phyloP scores from a whole-genome alignment of 2,329 filamentous ascomycete species.

The Trichophyton equinum region DNA sequence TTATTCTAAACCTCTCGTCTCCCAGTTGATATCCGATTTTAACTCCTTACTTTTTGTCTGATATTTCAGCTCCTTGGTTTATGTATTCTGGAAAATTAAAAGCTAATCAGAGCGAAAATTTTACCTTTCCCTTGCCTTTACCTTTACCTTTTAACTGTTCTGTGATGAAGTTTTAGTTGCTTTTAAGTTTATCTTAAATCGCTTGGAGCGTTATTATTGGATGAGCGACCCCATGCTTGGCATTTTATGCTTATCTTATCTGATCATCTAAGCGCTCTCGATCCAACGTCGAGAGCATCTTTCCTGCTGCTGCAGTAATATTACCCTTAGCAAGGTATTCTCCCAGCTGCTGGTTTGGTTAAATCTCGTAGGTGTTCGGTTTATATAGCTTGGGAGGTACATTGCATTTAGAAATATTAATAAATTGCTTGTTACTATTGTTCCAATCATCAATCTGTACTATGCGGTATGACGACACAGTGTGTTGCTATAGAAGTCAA shows the following conservation, averaged over 20 bases:
- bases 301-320: no score
- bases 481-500: no score
- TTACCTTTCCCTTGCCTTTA: neutral
- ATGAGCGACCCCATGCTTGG: neutral
- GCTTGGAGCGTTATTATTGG: neutral
- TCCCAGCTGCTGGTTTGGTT: no score
- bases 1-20: neutral
- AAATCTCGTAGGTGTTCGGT: no score
- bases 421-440: no score
- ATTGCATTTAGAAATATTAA: no score
- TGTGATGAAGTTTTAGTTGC: neutral
- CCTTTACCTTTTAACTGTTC: neutral
- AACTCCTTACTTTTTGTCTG: neutral
- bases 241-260: neutral
- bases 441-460: no score
- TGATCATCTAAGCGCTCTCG: neutral
- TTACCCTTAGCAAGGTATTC: no score
- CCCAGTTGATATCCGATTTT: neutral
- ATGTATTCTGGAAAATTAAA: conserved; percentile 3
- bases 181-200: neutral
- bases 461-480: no score
- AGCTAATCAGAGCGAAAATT: conserved; percentile 3
- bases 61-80: neutral
- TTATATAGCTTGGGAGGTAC: no score
- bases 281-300: no score